phyloP scores from a whole-genome alignment of 306 rosid genomes.

The Cajanus cajan region DNA sequence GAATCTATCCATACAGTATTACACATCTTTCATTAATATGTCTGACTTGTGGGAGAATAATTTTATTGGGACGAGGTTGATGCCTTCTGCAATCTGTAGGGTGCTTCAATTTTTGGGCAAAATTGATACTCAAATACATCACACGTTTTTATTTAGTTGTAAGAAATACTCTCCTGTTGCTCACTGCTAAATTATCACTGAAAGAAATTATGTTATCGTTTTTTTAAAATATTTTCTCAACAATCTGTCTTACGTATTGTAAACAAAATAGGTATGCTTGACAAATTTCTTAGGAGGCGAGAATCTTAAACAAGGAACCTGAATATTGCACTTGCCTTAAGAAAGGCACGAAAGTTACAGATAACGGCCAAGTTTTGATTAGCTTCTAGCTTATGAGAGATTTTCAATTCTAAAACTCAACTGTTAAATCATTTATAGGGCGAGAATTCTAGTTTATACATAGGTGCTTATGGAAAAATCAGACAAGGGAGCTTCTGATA shows the following conservation, averaged over 20 bases:
- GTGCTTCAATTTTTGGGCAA: neutral
- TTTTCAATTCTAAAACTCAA: neutral
- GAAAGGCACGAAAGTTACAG: neutral
- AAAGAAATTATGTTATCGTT: neutral
- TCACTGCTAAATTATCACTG: neutral
- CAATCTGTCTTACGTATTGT: neutral
- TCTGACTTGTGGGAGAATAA: neutral
- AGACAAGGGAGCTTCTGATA: neutral
- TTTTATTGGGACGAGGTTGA: neutral
- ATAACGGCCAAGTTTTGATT: neutral
- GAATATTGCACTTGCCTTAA: conserved; percentile 1
- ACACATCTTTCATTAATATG: neutral
- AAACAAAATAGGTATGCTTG: neutral
- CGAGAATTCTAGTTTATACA: neutral
- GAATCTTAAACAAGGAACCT: neutral
- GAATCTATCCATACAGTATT: neutral
- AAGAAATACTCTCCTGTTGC: neutral
- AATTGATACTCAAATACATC: neutral
- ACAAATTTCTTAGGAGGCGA: neutral
- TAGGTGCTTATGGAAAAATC: neutral
- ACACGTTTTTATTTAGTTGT: neutral
- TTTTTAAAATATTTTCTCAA: neutral
- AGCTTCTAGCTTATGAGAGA: neutral
- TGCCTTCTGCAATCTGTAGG: neutral
- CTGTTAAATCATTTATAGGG: neutral